Base-by-base conservation (phyloP, 192 early-diverging fungal genomes). In the Backusella tarrabulga region DNA sequence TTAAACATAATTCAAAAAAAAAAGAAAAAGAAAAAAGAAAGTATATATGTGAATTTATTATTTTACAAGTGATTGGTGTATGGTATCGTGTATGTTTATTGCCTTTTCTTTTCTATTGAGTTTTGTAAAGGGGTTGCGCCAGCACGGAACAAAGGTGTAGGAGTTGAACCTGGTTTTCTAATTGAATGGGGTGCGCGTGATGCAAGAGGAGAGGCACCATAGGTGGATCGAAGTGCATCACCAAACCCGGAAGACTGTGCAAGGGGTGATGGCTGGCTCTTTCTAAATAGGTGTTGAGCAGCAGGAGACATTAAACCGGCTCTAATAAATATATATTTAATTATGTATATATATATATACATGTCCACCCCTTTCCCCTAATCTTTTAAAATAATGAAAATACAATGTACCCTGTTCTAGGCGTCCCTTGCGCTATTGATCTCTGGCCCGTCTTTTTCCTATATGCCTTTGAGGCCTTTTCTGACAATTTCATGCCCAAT, bases 391-490 rank as follows among this genome's bases (percentile, higher is more conserved):
- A 40, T 21, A 46, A 68, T 2, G 32, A 32, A 19, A 23, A 23
- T 54, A 52, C 7, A 32, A 32, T 72, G 68, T 56, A 56, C 75
- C 72, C 74, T 56, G 56, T 60, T 60, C 68, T 52, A 21, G 68
- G 77, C 72, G 73, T 72, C 1, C 78, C 78, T 34, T 68, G 40
- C 3, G 63, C 67, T 4, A 23, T n/a, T 32, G 50, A 29, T n/a
- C 60, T 52, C 17, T 74, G 69, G 1, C n/a, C 32, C 0, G 52
- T 81, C 6, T 79, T 79, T 26, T 83, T 84, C 11, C 85, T 76
- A 68, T 85, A 84, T 17, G 84, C 83, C 60, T 86, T 83, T 21
- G 88, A 88, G n/a, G 91, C 92, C 75, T 82, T 88, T 66, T 90
- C 88, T 6, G 90, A 85, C 63, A 94, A 75, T 40, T 83, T 83